Evolutionary conservation across 2,329 filamentous ascomycete species (phyloP).

Genomic region (Fusarium pseudocircinatum): DNA sequence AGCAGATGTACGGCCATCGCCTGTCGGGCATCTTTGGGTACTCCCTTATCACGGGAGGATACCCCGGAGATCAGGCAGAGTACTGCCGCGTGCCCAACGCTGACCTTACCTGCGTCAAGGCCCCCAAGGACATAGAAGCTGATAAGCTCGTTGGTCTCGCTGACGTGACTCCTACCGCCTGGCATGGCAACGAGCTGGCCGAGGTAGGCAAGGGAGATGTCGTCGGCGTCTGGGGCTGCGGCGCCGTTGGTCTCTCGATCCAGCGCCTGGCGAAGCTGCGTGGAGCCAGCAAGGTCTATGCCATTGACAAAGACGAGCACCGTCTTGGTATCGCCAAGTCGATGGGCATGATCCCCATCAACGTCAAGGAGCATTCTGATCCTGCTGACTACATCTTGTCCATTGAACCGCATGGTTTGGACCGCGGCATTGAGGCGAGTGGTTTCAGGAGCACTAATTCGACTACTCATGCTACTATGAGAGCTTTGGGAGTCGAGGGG

Average conservation of each 20-base stretch:
- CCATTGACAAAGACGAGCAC: neutral
- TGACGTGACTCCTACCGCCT: neutral
- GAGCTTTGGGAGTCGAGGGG: neutral
- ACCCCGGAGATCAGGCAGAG: neutral
- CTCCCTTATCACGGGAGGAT: neutral
- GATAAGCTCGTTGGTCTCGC: neutral
- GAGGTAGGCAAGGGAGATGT: neutral
- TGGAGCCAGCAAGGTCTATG: neutral
- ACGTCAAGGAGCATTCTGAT: neutral
- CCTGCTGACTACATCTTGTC: neutral
- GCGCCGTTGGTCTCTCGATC: neutral
- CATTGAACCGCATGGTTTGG: neutral
- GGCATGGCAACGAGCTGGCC: neutral
- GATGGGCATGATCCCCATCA: neutral
- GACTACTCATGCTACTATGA: neutral
- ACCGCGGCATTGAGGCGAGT: neutral
- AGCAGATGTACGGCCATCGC: neutral
- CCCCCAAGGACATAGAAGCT: neutral
- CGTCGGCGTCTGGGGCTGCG: constrained; percentile 2
- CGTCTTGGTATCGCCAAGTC: neutral
- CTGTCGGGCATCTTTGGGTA: constrained; percentile 1
- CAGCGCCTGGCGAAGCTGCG: neutral
- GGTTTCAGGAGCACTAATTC: constrained; percentile 7
- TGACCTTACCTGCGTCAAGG: constrained; percentile 1
- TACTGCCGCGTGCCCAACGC: neutral